Evolutionary conservation across 2,329 filamentous ascomycete genomes (phyloP).

Genomic region (Lasiodiplodia citricola): DNA sequence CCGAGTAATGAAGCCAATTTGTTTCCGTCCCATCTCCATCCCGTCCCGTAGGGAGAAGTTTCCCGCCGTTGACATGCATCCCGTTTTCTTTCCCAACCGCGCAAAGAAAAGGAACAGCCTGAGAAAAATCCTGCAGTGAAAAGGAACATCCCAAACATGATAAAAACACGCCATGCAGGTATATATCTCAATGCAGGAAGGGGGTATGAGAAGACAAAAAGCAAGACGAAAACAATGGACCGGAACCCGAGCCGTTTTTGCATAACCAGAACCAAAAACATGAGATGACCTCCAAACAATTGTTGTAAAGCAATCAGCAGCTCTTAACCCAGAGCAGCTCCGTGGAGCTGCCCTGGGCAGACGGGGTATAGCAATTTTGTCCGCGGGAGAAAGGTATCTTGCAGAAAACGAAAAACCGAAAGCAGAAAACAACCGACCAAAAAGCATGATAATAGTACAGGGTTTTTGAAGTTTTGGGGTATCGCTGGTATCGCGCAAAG

Average conservation of each 20-base stretch:
- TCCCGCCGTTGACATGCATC: slow-evolving; percentile 5
- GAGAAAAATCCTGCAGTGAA: slow-evolving; percentile 13
- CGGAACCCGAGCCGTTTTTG: slow-evolving; percentile 20
- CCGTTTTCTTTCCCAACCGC: slow-evolving; percentile 12
- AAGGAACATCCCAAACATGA: slow-evolving; percentile 16
- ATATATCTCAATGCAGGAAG: slow-evolving; percentile 19
- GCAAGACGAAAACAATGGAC: slow-evolving; percentile 18
- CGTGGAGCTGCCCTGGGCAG: neutral
- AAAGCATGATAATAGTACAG: slow-evolving; percentile 15
- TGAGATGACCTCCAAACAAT: slow-evolving; percentile 25
- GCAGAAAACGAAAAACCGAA: neutral
- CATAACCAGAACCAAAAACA: slow-evolving; percentile 16
- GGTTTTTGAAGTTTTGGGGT: slow-evolving; percentile 24
- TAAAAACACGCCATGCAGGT: slow-evolving; percentile 11
- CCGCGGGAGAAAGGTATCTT: slow-evolving; percentile 22
- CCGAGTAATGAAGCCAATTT: slow-evolving; percentile 13
- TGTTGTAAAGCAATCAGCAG: slow-evolving; percentile 23
- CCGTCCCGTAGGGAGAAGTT: slow-evolving; percentile 7
- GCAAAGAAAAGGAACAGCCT: slow-evolving; percentile 5
- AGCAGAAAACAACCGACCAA: slow-evolving; percentile 2
- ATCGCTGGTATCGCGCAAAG: slow-evolving; percentile 22
- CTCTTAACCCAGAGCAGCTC: slow-evolving; percentile 10
- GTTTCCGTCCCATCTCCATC: slow-evolving; percentile 18
- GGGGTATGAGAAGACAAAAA: slow-evolving; percentile 19
- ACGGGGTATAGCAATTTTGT: slow-evolving; percentile 41